These are phyloP conservation scores for Theobroma grandiflorum DNA, from an alignment of 441 rosid genomes.

Conservation along the genomic window DNA sequence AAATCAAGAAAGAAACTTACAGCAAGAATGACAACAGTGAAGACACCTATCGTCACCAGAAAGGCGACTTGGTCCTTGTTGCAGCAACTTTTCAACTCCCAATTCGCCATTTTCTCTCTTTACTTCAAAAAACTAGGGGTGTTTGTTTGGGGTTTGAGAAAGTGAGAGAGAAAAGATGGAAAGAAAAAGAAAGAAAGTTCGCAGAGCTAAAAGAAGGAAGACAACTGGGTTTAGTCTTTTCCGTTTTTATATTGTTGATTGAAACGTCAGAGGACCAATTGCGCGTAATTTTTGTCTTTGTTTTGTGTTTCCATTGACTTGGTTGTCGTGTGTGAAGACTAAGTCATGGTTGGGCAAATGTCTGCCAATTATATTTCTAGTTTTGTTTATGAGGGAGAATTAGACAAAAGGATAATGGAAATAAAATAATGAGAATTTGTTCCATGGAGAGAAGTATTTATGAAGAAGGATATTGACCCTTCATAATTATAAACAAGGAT, in stretches of 20 bases:
- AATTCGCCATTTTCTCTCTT: constrained; percentile 37
- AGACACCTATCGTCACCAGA: constrained; percentile 69
- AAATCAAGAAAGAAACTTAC: constrained; percentile 41
- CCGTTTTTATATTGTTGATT: background rate
- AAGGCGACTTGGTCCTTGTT: constrained; percentile 65
- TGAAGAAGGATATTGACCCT: too few species aligned
- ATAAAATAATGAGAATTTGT: too few species aligned
- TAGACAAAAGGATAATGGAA: too few species aligned
- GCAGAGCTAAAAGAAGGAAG: background rate
- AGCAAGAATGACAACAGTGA: constrained; percentile 78
- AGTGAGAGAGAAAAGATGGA: constrained; percentile 5
- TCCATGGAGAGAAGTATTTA: too few species aligned
- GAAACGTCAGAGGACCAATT: background rate
- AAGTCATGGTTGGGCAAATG: background rate
- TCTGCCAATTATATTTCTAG: background rate
- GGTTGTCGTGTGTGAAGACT: background rate
- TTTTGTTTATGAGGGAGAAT: background rate
- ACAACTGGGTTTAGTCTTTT: background rate
- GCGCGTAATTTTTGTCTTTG: background rate
- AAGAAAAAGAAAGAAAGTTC: background rate
- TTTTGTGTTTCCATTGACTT: background rate
- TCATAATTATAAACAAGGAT: too few species aligned
- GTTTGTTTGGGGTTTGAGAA: constrained; percentile 23
- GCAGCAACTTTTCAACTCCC: constrained; percentile 86
- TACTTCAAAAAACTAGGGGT: background rate